Evolutionary conservation across 225 moss, liverwort and hornwort species (phyloP).

Genomic region (Bryum argenteum): DNA sequence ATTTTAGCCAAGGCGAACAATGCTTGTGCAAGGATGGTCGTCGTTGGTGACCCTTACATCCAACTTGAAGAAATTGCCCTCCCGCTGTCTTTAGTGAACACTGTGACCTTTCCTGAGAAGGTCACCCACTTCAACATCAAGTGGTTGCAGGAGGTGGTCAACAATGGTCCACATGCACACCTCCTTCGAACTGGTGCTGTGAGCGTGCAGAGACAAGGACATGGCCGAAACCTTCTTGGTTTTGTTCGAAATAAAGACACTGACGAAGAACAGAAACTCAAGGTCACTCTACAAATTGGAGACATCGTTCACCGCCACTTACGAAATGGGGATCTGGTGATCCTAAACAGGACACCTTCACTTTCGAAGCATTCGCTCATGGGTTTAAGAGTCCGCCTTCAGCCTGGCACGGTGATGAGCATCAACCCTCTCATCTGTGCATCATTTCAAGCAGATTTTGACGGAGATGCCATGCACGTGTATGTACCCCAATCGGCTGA

Average conservation of each 20-base stretch:
- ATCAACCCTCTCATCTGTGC: slow-evolving; percentile 79
- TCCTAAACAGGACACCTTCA: slow-evolving; percentile 70
- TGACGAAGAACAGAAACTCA: too few species aligned
- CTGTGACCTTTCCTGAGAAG: slow-evolving; percentile 74
- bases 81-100: slow-evolving; percentile 60
- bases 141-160: slow-evolving; percentile 59
- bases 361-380: slow-evolving; percentile 73
- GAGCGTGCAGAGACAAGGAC: slow-evolving; percentile 46
- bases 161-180: slow-evolving; percentile 51
- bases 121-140: slow-evolving; percentile 61
- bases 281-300: neutral
- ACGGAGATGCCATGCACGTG: slow-evolving; percentile 75
- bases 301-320: slow-evolving; percentile 71
- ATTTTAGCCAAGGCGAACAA: slow-evolving; percentile 79
- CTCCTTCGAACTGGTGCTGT: slow-evolving; percentile 49
- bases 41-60: slow-evolving; percentile 86
- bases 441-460: slow-evolving; percentile 81
- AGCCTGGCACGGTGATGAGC: slow-evolving; percentile 52
- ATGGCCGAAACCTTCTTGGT: neutral
- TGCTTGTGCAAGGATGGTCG: slow-evolving; percentile 69
- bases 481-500: slow-evolving; percentile 78
- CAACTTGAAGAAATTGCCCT: slow-evolving; percentile 73
- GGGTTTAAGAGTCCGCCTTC: slow-evolving; percentile 63
- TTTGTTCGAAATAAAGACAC: too few species aligned
- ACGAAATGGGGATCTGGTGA: slow-evolving; percentile 69